Evolutionary conservation across 2,329 filamentous ascomycete species (phyloP).

Genomic region (Monilinia vaccinii-corymbosi): DNA sequence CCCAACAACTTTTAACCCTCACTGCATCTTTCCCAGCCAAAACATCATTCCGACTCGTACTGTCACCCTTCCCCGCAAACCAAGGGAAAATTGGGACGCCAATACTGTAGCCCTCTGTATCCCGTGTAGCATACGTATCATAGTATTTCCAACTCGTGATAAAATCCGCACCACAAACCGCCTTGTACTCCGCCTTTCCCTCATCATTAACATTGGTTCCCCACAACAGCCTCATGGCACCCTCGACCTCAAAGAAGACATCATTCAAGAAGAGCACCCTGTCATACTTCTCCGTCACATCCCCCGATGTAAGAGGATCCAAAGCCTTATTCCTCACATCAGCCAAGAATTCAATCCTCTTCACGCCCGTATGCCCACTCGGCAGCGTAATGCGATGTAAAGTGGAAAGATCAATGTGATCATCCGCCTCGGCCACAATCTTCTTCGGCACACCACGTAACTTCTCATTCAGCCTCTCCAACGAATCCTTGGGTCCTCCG

Average conservation of each 20-base stretch:
- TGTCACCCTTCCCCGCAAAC: constrained; percentile 46
- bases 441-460: constrained; percentile 37
- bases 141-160: constrained; percentile 60
- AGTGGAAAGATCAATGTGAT: constrained; percentile 40
- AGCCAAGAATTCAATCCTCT: constrained; percentile 65
- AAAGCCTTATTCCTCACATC: constrained; percentile 64
- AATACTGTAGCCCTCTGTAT: constrained; percentile 52
- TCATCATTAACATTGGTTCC: constrained; percentile 43
- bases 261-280: constrained; percentile 61
- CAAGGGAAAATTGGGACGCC: constrained; percentile 61
- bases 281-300: constrained; percentile 37
- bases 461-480: constrained; percentile 42
- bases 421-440: constrained; percentile 45
- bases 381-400: constrained; percentile 54
- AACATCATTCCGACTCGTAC: constrained; percentile 52
- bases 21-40: constrained; percentile 53
- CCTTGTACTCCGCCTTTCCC: constrained; percentile 50
- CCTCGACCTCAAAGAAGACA: constrained; percentile 42
- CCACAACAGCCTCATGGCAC: constrained; percentile 52
- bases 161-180: constrained; percentile 64
- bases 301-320: constrained; percentile 44
- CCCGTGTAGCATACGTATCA: constrained; percentile 64
- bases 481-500: constrained; percentile 47
- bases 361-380: constrained; percentile 52
- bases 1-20: constrained; percentile 66